Evolutionary conservation across 2,329 filamentous ascomycete species (phyloP), one percentile per base, ranked within the genome.

Genomic region (Graphilbum fragrans): DNA sequence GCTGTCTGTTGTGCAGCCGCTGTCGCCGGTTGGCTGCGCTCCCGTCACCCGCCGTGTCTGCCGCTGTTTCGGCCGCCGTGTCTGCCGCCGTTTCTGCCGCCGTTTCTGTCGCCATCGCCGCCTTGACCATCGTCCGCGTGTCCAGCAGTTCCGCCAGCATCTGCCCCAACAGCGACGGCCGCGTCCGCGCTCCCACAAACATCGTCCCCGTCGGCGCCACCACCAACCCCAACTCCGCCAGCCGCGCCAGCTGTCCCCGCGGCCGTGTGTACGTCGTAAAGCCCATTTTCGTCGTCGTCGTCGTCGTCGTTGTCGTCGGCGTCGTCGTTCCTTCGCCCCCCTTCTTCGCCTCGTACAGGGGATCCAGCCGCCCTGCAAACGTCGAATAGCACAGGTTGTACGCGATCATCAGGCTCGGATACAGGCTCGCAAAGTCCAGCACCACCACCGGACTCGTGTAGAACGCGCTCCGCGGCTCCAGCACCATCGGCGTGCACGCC

Each of bases 381-480:
- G 92, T 98, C 0, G 92, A 96, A 56, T 98, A 98, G 63, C 92
- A 98, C 56, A 95, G 92, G 54, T 98, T 98, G 65, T 98, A 96
- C 0, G 92, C 92, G 55, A 98, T 96, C 87, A 98, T 95, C 45
- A 96, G 81, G 59, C 88, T 95, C 0, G 92, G 92, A 50, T 98
- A 98, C 37, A 98, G 64, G 45, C 86, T 94, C 55, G 96, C 90
- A 48, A 98, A 98, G 60, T 98, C 92, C 7, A 98, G 69, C 0
- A 98, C 92, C 4, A 98, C 57, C 1, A 98, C 58, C 0, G 92
- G 92, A 47, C 85, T 92, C 43, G 69, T 86, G 60, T 98, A 98
- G 55, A 98, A 94, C 7, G 80, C 85, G 50, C 88, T 95, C 53
- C 92, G 86, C 0, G 92, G 92, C 55, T 98, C 92, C 88, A 98